phyloP scores from a whole-genome alignment of 2,329 filamentous ascomycete species.

The Colletotrichum kahawae region DNA sequence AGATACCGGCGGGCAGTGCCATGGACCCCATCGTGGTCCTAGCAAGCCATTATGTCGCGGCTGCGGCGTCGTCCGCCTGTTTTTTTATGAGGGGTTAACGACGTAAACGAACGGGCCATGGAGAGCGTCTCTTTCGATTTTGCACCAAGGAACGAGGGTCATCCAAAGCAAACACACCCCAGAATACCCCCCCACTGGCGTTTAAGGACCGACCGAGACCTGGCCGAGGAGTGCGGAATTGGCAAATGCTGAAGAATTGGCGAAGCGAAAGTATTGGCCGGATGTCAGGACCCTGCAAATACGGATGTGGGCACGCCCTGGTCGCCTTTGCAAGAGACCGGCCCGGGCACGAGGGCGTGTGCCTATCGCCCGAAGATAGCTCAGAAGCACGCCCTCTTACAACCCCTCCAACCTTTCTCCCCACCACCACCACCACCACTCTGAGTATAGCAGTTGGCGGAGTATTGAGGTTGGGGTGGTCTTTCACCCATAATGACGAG shows the following conservation, averaged over 20 bases:
- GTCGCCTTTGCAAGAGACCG: not conserved
- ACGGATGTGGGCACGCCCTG: slow-evolving; percentile 15
- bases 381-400: not conserved
- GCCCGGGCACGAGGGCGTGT: not conserved
- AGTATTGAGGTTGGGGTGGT: slow-evolving; percentile 1
- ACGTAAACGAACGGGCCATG: slow-evolving; percentile 4
- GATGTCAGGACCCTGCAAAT: slow-evolving; percentile 10
- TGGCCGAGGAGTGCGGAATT: slow-evolving; percentile 13
- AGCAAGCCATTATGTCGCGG: slow-evolving; percentile 16
- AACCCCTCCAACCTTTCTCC: not conserved
- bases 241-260: slow-evolving; percentile 15
- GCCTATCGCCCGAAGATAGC: not conserved
- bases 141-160: slow-evolving; percentile 8
- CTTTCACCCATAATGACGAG: slow-evolving; percentile 1
- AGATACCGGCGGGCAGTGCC: not conserved
- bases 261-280: not conserved
- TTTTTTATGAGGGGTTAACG: slow-evolving; percentile 15
- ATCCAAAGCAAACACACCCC: slow-evolving; percentile 6
- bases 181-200: not conserved
- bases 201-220: slow-evolving; percentile 14
- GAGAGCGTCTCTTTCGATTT: not conserved
- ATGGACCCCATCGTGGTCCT: slow-evolving; percentile 4
- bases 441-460: not conserved
- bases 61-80: slow-evolving; percentile 14
- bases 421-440: not conserved